Percentiles rank a stretch among this genome's conserved stretches.
Evolutionary conservation across 108 stramenopile species (phyloP).

Genomic region (Chaetoceros tenuissimus): DNA sequence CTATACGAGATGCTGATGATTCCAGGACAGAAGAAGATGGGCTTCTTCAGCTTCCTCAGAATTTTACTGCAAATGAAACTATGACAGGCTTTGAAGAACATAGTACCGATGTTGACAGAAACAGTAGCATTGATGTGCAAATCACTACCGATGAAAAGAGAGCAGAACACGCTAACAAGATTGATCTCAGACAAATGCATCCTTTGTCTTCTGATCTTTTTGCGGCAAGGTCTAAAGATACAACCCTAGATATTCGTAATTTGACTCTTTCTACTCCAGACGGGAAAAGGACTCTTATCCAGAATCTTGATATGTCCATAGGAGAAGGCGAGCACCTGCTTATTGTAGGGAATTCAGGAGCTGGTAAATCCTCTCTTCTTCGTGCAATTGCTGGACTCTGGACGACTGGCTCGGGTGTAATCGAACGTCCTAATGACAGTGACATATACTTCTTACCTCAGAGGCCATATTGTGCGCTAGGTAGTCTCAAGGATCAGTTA

Average conservation of each 20-base stretch:
- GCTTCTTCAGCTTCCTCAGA: conserved; percentile 17
- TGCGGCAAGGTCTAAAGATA: neutral
- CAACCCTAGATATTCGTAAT: conserved; percentile 34
- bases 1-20: conserved; percentile 61
- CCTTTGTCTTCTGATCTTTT: neutral
- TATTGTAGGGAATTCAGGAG: conserved; percentile 86
- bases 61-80: conserved; percentile 12
- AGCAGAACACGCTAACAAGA: neutral
- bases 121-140: neutral
- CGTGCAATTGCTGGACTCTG: conserved; percentile 92
- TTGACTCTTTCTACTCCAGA: conserved; percentile 76
- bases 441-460: conserved; percentile 93
- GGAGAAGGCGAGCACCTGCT: conserved; percentile 68
- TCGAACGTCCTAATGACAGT: conserved; percentile 58
- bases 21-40: conserved; percentile 25
- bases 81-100: neutral
- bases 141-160: neutral
- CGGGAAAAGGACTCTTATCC: conserved; percentile 52
- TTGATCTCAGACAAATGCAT: neutral
- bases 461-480: conserved; percentile 88
- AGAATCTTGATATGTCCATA: conserved; percentile 43
- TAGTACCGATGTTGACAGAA: neutral
- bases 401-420: conserved; percentile 73
- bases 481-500: conserved; percentile 83
- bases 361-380: conserved; percentile 78